Base-by-base conservation (phyloP, 495 filamentous ascomycete genomes). In the Haplographium delicatum region DNA sequence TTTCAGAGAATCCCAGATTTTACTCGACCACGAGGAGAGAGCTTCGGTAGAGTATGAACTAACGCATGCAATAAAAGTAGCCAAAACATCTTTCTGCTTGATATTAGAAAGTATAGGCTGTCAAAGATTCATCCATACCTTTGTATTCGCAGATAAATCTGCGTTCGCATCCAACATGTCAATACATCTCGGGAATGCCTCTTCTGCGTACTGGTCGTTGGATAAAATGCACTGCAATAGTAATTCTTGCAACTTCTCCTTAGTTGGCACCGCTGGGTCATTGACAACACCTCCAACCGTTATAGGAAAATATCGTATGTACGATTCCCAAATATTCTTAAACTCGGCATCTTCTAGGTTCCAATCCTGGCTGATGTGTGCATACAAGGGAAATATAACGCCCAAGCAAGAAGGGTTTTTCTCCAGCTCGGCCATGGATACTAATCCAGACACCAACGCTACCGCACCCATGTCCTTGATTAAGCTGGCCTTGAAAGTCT, bases 1-100 rank as follows among this genome's bases (percentile, higher is more conserved):
- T 53, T 80, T 79, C 34, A 80, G 66, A 1, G 70, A 69, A 34
- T 68, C 65, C 76, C 76, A 80, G 38, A 78, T 65, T 43, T 72
- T 71, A 27, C 65, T 54, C 18, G 66, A 59, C 37, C 68, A 62
- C 10, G 72, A 66, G 4, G 67, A 62, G 4, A 78, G 44, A 9
- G 69, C 61, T 0, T 68, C 57, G 22, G 66, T 51, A 3, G 65
- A 63, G 41, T 76, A 78, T 18, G 62, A 44, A 11, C 58, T 57
- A 16, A 77, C 53, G 39, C 74, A 78, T 1, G 69, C 66, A 23
- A 68, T 59, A 9, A 79, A 65, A 6, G 74, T 78, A 44, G 61
- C 58, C 19, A 80, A 44, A 22, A 79, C 71, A 44, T 78, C 75
- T n/a, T 69, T 63, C 69, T 72, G 46, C 35, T 33, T 10, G 15